Evolutionary conservation across 805 yeast species (phyloP), one percentile per base, ranked within the genome.

Genomic region (Yamadazyma takamatsuzukensis): DNA sequence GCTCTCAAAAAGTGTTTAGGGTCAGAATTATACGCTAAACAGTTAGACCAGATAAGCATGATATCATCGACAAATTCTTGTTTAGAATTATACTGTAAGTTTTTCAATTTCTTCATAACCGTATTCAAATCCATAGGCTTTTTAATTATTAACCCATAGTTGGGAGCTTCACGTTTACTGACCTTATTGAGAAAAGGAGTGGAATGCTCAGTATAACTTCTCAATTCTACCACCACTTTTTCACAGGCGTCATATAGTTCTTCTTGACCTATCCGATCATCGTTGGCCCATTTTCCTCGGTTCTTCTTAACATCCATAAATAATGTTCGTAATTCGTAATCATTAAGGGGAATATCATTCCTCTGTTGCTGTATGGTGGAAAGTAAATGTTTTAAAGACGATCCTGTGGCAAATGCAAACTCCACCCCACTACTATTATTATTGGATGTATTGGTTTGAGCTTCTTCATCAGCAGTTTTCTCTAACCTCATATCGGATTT

Each of bases 101-200:
- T 66, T 51, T 88, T 88, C 48, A 94, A 63, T 54, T 90, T 93
- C 51, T 88, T 89, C 78, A 87, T 70, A 10, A 94, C 96, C 0
- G 97, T 90, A 51, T 88, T 89, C 45, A 93, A 67, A 53, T 93
- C 99, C 99, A 93, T 93, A 15, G 99, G 97, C 37, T 76, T 77
- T 48, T 87, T 89, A 49, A 93, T 90, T 25, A 93, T 72, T 36
- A 82, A 80, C 44, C 87, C 87, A 59, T 93, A 93, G 53, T 93
- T 93, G 6, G 98, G 99, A 0, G 99, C 99, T 50, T 93, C 99
- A 35, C 98, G 73, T 54, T 93, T 93, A 37, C 93, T 86, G n/a
- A 93, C 99, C 52, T 86, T 85, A 60, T 89, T 93, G 44, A 93
- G 68, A 51, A 93, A 93, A 0, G 97, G 95, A 1, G 97, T 88